A percentile compares a stretch with the other conserved stretches of the same genome.
Evolutionary conservation across 2,329 filamentous ascomycete species (phyloP).

Genomic region (Calonectria montana): DNA sequence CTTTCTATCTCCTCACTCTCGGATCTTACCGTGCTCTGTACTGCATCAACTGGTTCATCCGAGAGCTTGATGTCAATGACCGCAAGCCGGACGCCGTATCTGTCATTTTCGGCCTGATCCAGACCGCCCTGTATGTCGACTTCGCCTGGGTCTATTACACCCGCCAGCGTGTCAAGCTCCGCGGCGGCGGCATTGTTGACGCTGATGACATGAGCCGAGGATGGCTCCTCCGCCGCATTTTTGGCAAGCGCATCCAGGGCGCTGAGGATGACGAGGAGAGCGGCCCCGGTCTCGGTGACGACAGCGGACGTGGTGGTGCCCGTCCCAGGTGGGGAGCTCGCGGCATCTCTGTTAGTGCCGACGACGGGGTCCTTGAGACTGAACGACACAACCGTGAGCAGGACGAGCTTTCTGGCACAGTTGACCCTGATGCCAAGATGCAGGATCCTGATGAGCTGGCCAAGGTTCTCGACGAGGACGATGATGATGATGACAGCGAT

Average conservation of each 20-base stretch:
- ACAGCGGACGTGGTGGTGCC: constrained; percentile 43
- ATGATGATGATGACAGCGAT: constrained; percentile 56
- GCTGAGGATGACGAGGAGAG: constrained; percentile 73
- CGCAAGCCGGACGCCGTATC: constrained; percentile 75
- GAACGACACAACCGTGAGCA: constrained; percentile 61
- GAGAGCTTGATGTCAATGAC: constrained; percentile 69
- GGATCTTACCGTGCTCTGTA: constrained; percentile 91
- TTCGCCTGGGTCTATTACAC: constrained; percentile 98
- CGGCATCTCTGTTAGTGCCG: constrained; percentile 75
- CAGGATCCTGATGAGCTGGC: constrained; percentile 74
- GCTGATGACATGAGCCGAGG: constrained; percentile 87
- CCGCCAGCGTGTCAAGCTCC: constrained; percentile 91
- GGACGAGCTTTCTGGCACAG: constrained; percentile 57
- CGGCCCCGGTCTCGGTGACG: constrained; percentile 58
- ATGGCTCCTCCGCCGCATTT: constrained; percentile 84
- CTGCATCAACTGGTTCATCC: constrained; percentile 89
- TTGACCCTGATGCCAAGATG: constrained; percentile 75
- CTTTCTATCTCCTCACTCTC: constrained; percentile 91
- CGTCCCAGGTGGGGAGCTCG: constrained; percentile 71
- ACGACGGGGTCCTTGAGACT: constrained; percentile 67
- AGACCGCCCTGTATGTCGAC: constrained; percentile 90
- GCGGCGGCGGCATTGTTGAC: constrained; percentile 87
- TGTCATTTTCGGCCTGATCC: constrained; percentile 87
- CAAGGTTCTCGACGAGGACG: constrained; percentile 67
- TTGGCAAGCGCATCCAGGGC: constrained; percentile 69